Evolutionary conservation across 2,329 filamentous ascomycete species (phyloP), one percentile per base, ranked within the genome.

Genomic region (Sporothrix pseudoabietina): DNA sequence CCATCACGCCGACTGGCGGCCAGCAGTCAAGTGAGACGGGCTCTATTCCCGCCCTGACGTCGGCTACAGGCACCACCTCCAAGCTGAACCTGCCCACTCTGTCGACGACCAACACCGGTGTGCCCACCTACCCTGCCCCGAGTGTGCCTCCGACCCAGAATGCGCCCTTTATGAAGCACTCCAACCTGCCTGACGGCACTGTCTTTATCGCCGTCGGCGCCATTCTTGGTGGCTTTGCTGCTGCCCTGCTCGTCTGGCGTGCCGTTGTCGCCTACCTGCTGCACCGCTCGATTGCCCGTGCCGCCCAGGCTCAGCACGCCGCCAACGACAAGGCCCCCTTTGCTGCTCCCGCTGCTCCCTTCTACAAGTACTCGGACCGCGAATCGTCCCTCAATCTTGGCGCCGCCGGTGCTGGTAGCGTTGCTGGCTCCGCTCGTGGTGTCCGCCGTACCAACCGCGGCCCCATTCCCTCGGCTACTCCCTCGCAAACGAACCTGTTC

Each of bases 171-270:
- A 97, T 98, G 93, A 91, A 94, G 79, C 90, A 91, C 78, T 97
- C 94, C 0, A 90, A 83, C 71, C 86, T 94, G 12, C 96, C 96
- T 2, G 92, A 98, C 79, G 96, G 96, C 72, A 98, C 95, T 4
- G 92, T 99, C 74, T 99, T 99, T 84, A 99, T 99, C 78, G 92
- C 90, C 30, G 96, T 98, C 0, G 96, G 96, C 63, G 92, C 94
- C 35, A 91, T 94, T 39, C 88, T 99, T 7, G 96, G 93, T 19
- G 91, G 94, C 76, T 89, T 98, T 76, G 93, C 90, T 12, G 84
- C 94, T 9, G 90, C 90, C n/a, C 89, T 98, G 61, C 86, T 99
- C 14, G 86, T 92, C 73, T 99, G 96, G 96, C 93, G 95, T 75
- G 91, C 87, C 69, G 87, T 98, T 72, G 90, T 98, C 74, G 94